phyloP scores from a whole-genome alignment of 441 rosid species.

The Flueggea neowawraea region DNA sequence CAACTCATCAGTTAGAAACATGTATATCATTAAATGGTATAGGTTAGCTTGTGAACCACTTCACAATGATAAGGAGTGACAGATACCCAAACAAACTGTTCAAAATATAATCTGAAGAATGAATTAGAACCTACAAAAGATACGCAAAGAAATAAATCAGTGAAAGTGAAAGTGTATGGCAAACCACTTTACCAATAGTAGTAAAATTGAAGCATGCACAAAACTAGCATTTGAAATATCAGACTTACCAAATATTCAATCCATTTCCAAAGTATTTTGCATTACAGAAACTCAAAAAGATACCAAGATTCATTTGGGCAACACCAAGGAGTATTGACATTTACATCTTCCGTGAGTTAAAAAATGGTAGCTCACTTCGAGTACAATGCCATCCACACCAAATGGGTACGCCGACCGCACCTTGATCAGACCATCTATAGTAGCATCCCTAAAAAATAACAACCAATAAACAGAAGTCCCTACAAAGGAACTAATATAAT shows the following conservation, averaged over 20 bases:
- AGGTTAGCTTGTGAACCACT: constrained; percentile 97
- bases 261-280: constrained; percentile 61
- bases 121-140: constrained; percentile 71
- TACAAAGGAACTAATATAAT: not conserved
- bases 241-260: constrained; percentile 67
- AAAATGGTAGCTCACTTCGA: constrained; percentile 89
- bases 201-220: not conserved
- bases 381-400: constrained; percentile 96
- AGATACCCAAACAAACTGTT: constrained; percentile 93
- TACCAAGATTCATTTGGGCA: constrained; percentile 98
- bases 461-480: not conserved
- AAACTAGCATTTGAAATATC: constrained; percentile 1
- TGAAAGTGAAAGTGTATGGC: too few species aligned
- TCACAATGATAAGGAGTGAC: constrained; percentile 74
- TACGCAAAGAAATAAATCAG: not conserved
- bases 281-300: constrained; percentile 76
- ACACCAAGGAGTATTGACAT: constrained; percentile 97
- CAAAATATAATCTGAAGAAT: constrained; percentile 85
- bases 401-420: constrained; percentile 75
- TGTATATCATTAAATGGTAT: constrained; percentile 92
- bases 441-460: constrained; percentile 61
- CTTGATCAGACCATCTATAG: constrained; percentile 76
- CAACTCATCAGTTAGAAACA: constrained; percentile 88
- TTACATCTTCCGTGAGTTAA: constrained; percentile 97
- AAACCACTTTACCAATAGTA: not conserved